Percentiles rank a stretch among this genome's conserved stretches.
Conservation (phyloP, 2,329 filamentous ascomycete genomes). For the Diatrype stigma region DNA sequence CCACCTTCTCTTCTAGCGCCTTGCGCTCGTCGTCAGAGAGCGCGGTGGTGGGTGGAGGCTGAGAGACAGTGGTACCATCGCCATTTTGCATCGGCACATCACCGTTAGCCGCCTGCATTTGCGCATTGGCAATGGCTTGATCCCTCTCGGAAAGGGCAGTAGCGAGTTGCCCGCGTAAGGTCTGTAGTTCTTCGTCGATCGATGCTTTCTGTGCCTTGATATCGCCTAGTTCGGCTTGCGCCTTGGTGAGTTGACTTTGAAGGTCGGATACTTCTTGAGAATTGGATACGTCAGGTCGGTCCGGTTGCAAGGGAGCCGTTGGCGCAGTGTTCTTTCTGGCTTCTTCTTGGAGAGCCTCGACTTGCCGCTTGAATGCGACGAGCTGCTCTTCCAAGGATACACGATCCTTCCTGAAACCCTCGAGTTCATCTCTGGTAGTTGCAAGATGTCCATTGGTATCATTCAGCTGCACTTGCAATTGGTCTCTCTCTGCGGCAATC, state of each 20-base stretch:
- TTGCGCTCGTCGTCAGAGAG: slow-evolving; percentile 57
- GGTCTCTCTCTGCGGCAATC: slow-evolving; percentile 46
- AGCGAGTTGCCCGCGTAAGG: slow-evolving; percentile 56
- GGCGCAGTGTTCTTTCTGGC: slow-evolving; percentile 35
- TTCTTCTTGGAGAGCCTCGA: slow-evolving; percentile 23
- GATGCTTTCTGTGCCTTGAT: slow-evolving; percentile 64
- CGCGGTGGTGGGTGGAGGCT: slow-evolving; percentile 18
- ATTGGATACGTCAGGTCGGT: slow-evolving; percentile 32
- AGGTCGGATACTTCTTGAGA: slow-evolving; percentile 44
- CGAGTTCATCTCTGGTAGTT: slow-evolving; percentile 48
- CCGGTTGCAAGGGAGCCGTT: slow-evolving; percentile 29
- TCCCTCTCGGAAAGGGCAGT: slow-evolving; percentile 61
- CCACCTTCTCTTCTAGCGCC: slow-evolving; percentile 58
- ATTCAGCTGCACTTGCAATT: slow-evolving; percentile 47
- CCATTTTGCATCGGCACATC: slow-evolving; percentile 27
- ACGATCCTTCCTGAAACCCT: slow-evolving; percentile 39
- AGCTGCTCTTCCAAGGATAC: slow-evolving; percentile 37
- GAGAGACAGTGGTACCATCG: slow-evolving; percentile 12
- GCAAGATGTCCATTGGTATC: slow-evolving; percentile 37
- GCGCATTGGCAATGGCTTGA: slow-evolving; percentile 45
- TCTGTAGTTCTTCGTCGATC: slow-evolving; percentile 60
- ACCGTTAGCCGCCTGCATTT: slow-evolving; percentile 20
- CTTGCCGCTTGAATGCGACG: slow-evolving; percentile 35
- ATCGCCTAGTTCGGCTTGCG: slow-evolving; percentile 59
- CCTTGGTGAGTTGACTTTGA: slow-evolving; percentile 45